Evolutionary conservation across 2,329 filamentous ascomycete species (phyloP).

Genomic region (Alternaria conjuncta): DNA sequence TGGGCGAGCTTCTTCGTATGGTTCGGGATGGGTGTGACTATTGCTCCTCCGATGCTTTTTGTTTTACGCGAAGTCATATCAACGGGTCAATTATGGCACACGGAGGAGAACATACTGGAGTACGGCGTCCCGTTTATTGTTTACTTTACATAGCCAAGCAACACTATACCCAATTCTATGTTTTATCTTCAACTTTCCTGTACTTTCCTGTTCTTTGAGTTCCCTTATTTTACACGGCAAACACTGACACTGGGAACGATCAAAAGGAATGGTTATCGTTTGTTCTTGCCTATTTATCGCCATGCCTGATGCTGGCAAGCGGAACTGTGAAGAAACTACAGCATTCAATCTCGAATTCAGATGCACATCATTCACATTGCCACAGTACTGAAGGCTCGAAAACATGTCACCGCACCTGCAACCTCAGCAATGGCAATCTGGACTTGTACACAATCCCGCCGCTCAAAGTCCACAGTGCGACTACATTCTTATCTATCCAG

Average conservation of each 20-base stretch:
- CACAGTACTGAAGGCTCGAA: not conserved
- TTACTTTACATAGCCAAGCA: not conserved
- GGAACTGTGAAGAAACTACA: not conserved
- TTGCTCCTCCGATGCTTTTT: not conserved
- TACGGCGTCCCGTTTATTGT: not conserved
- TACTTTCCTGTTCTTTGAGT: not conserved
- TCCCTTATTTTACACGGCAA: not conserved
- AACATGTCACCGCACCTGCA: not conserved
- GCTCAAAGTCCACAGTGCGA: not conserved
- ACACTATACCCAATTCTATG: not conserved
- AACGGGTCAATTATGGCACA: not conserved
- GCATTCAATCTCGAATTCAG: not conserved
- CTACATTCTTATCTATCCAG: not conserved
- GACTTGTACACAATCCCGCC: not conserved
- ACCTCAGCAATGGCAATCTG: not conserved
- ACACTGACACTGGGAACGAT: not conserved
- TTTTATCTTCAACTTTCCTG: not conserved
- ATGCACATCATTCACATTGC: not conserved
- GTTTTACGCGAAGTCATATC: conserved; percentile 1
- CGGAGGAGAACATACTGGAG: not conserved
- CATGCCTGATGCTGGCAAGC: not conserved
- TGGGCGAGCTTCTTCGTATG: not conserved
- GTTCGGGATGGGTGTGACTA: not conserved
- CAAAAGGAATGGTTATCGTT: not conserved
- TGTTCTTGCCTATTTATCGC: not conserved